Conservation (phyloP, 257 asterid genomes). For the Fraxinus excelsior region DNA sequence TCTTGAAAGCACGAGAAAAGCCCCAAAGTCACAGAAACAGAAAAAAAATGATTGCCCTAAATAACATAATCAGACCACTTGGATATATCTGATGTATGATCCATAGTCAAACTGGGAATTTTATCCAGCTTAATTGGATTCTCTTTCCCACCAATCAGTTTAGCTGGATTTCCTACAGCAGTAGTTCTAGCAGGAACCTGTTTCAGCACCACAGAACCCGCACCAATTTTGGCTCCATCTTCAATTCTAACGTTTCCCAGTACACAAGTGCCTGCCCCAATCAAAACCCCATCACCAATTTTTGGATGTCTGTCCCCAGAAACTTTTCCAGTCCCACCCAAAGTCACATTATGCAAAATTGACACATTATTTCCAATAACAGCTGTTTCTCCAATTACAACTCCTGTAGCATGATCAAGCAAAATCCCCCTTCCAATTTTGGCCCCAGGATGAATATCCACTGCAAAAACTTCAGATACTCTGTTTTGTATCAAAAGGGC, state of each 20-base stretch:
- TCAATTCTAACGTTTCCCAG: not conserved
- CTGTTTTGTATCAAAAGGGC: slow-evolving; percentile 52
- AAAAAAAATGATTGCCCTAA: not conserved
- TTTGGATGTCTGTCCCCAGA: slow-evolving; percentile 52
- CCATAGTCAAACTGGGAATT: slow-evolving; percentile 11
- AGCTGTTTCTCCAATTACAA: slow-evolving; percentile 54
- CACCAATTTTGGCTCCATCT: slow-evolving; percentile 52
- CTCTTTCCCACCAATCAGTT: slow-evolving; percentile 21
- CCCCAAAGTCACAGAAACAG: not conserved
- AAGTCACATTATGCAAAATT: slow-evolving; percentile 32
- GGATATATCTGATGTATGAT: no score
- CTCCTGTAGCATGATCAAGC: slow-evolving; percentile 49
- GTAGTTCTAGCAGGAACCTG: slow-evolving; percentile 22
- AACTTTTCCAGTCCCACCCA: slow-evolving; percentile 50
- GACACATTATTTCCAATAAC: slow-evolving; percentile 37
- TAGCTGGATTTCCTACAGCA: slow-evolving; percentile 24
- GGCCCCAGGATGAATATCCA: slow-evolving; percentile 39
- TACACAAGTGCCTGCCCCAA: not conserved
- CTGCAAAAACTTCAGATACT: slow-evolving; percentile 45
- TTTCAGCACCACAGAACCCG: slow-evolving; percentile 39
- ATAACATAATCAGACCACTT: no score
- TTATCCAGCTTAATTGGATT: not conserved
- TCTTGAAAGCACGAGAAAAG: not conserved
- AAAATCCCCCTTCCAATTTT: slow-evolving; percentile 49
- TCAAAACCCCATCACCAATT: slow-evolving; percentile 45